Conservation (phyloP, 2,329 filamentous ascomycete species). For the Fusarium sp. region DNA sequence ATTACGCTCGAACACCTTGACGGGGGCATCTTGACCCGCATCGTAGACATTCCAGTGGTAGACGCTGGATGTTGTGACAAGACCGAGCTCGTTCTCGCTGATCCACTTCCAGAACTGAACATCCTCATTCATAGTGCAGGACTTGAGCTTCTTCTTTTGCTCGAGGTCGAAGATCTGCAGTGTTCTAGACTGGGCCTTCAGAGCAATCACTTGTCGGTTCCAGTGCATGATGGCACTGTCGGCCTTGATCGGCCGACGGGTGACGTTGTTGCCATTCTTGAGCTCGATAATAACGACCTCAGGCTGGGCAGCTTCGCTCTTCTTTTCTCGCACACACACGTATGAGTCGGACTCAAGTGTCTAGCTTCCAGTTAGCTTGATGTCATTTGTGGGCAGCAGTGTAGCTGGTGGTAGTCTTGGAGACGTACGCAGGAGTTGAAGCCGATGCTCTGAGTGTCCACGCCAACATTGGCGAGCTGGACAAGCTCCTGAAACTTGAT, state of each 20-base stretch:
- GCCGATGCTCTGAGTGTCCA: slow-evolving; percentile 69
- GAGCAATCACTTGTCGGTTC: slow-evolving; percentile 93
- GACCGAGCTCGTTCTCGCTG: slow-evolving; percentile 85
- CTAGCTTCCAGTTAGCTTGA: slow-evolving; percentile 58
- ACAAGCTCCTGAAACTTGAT: slow-evolving; percentile 95
- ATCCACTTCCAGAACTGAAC: slow-evolving; percentile 99
- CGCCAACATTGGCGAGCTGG: slow-evolving; percentile 67
- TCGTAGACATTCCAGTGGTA: slow-evolving; percentile 99
- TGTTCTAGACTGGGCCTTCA: slow-evolving; percentile 93
- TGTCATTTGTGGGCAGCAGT: neutral
- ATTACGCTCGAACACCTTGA: slow-evolving; percentile 96
- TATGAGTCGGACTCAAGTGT: slow-evolving; percentile 98
- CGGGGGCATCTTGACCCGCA: slow-evolving; percentile 77
- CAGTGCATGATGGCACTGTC: slow-evolving; percentile 99
- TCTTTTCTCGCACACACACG: slow-evolving; percentile 96
- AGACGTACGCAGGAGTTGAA: slow-evolving; percentile 81
- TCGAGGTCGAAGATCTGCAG: slow-evolving; percentile 97
- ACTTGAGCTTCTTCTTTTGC: slow-evolving; percentile 95
- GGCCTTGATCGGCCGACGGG: slow-evolving; percentile 94
- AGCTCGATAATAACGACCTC: slow-evolving; percentile 98
- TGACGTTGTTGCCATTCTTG: slow-evolving; percentile 97
- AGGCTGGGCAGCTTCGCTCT: slow-evolving; percentile 82
- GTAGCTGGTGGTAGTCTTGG: slow-evolving; percentile 17
- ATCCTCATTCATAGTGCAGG: slow-evolving; percentile 94
- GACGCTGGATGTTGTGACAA: slow-evolving; percentile 90